A percentile compares a stretch with the other conserved stretches of the same genome.
phyloP scores from a whole-genome alignment of 495 filamentous ascomycete species.

The Penicillium turbatum region DNA sequence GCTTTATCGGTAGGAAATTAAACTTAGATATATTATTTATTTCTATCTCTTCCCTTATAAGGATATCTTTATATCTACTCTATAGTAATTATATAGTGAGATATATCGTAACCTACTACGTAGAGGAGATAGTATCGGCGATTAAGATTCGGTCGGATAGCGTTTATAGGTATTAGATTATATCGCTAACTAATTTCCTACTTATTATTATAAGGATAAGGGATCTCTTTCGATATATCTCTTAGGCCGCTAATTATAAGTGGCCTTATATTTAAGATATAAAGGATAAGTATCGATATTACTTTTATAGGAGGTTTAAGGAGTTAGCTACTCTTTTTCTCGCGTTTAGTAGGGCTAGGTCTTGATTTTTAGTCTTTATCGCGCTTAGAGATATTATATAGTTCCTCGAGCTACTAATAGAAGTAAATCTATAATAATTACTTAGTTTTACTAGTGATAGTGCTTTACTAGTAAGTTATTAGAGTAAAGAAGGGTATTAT shows the following conservation, averaged over 20 bases:
- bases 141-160: neutral
- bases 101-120: neutral
- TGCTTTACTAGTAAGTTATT: neutral
- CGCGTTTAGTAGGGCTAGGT: neutral
- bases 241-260: no score
- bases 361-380: neutral
- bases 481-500: neutral
- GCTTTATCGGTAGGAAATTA: neutral
- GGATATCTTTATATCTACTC: neutral
- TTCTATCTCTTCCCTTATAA: neutral
- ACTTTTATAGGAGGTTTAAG: neutral
- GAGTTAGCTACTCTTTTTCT: neutral
- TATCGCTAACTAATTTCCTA: neutral
- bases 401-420: no score
- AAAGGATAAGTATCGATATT: neutral
- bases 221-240: neutral
- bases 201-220: neutral
- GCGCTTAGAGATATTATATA: no score
- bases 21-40: neutral
- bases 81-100: neutral
- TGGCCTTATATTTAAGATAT: neutral
- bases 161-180: constrained; percentile 4
- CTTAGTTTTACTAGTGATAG: neutral
- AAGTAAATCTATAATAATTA: neutral
- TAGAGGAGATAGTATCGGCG: neutral